Conservation (phyloP, 2,329 filamentous ascomycete species). For the Aureobasidium sp. region DNA sequence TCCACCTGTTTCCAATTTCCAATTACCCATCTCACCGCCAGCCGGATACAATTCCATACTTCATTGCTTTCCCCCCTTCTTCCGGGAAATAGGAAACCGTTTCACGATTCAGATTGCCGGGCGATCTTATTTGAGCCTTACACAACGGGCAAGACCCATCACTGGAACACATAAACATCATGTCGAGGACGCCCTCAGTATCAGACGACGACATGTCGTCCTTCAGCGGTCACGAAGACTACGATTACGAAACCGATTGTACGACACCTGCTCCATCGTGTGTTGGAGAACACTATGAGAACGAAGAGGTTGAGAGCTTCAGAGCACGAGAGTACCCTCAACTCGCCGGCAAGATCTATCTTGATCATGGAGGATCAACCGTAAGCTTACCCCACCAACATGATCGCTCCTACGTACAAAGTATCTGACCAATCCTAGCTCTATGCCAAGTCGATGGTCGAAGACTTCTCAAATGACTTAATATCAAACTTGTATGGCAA, state of each 20-base stretch:
- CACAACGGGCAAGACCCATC: not conserved
- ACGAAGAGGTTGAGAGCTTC: slow-evolving; percentile 34
- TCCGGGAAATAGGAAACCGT: not conserved
- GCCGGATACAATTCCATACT: not conserved
- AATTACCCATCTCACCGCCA: not conserved
- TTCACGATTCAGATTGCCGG: slow-evolving; percentile 11
- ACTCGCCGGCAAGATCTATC: slow-evolving; percentile 49
- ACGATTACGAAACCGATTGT: slow-evolving; percentile 30
- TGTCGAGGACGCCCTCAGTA: slow-evolving; percentile 18
- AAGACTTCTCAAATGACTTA: slow-evolving; percentile 72
- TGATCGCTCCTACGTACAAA: not conserved
- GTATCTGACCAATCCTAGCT: slow-evolving; percentile 28
- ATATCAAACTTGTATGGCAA: slow-evolving; percentile 77
- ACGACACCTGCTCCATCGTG: slow-evolving; percentile 30
- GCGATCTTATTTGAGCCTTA: not conserved
- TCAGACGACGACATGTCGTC: slow-evolving; percentile 27
- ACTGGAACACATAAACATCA: slow-evolving; percentile 7
- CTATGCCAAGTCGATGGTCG: slow-evolving; percentile 72
- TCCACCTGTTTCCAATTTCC: not conserved
- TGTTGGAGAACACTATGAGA: slow-evolving; percentile 27
- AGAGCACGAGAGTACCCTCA: slow-evolving; percentile 37
- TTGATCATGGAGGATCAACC: slow-evolving; percentile 95
- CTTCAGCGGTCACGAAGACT: slow-evolving; percentile 27
- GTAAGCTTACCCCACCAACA: slow-evolving; percentile 21
- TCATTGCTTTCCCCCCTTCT: not conserved